These are phyloP conservation scores for Cladosporium colombiae DNA, from an alignment of 2,329 filamentous ascomycete species.

Conservation along the genomic window DNA sequence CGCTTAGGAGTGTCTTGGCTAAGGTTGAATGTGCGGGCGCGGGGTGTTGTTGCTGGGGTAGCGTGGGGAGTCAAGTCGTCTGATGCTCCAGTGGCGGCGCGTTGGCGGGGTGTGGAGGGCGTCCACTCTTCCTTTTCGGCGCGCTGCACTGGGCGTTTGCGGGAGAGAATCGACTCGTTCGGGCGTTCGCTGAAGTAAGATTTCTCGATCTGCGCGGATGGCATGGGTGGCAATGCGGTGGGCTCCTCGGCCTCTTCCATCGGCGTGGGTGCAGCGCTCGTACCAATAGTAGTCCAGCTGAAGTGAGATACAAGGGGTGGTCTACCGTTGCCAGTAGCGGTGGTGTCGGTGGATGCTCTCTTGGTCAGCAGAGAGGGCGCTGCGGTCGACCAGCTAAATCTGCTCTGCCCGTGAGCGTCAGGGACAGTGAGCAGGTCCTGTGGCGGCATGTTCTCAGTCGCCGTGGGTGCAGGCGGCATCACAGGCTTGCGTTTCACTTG, in stretches of 20 bases:
- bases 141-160: conserved; percentile 34
- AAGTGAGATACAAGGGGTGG: conserved; percentile 38
- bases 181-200: conserved; percentile 17
- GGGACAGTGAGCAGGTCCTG: conserved; percentile 16
- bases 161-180: conserved; percentile 38
- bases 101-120: conserved; percentile 25
- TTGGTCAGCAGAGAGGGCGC: conserved; percentile 30
- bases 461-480: conserved; percentile 18
- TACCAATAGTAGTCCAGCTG: conserved; percentile 44
- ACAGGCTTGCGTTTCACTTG: conserved; percentile 32
- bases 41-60: conserved; percentile 21
- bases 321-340: conserved; percentile 27
- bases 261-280: conserved; percentile 25
- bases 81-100: neutral
- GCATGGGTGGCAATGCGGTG: conserved; percentile 7
- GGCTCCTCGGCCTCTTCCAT: conserved; percentile 11
- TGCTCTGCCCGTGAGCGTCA: conserved; percentile 24
- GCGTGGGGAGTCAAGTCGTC: conserved; percentile 1
- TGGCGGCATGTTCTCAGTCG: conserved; percentile 29
- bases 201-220: conserved; percentile 4
- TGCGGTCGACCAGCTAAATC: conserved; percentile 40
- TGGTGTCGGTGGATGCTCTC: conserved; percentile 25
- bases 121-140: conserved; percentile 31
- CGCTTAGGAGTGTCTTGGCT: conserved; percentile 8
- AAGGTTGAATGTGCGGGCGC: conserved; percentile 25